Conservation (phyloP, 2,329 filamentous ascomycete species). For the Cadophora luteo-olivacea region DNA sequence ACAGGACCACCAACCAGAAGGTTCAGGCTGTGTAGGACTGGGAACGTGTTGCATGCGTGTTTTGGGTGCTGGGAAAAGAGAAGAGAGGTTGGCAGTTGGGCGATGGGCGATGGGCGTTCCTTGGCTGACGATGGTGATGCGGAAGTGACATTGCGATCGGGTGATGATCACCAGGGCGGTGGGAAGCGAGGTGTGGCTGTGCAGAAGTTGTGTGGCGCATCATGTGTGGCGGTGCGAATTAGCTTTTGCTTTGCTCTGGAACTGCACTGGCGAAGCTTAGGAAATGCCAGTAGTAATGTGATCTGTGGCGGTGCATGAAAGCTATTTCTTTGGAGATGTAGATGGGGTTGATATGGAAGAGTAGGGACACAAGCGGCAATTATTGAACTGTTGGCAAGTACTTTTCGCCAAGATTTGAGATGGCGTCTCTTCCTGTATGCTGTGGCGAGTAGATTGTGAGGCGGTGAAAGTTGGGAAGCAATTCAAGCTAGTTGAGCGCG, state of each 20-base stretch:
- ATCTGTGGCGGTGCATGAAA: no score
- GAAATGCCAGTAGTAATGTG: no score
- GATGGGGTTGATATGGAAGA: no score
- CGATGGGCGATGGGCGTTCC: no score
- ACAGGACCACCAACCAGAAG: neutral
- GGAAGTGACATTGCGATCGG: neutral
- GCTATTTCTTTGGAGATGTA: no score
- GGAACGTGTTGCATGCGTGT: neutral
- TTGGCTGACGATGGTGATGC: constrained; percentile 18
- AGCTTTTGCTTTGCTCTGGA: no score
- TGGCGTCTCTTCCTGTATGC: no score
- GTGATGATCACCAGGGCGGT: constrained; percentile 7
- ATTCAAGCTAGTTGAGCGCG: no score
- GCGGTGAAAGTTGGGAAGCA: no score
- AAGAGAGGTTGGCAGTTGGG: neutral
- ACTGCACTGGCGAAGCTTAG: no score
- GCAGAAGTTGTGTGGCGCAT: no score
- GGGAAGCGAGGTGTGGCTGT: constrained; percentile 17
- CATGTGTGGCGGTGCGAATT: neutral
- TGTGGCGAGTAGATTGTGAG: no score
- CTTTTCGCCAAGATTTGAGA: neutral
- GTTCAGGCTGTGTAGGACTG: neutral
- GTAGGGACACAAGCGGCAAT: neutral
- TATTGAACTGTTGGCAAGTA: neutral
- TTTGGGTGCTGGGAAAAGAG: neutral